Conservation (phyloP, 2,329 filamentous ascomycete species). For the Chaetothyriales sp. region DNA sequence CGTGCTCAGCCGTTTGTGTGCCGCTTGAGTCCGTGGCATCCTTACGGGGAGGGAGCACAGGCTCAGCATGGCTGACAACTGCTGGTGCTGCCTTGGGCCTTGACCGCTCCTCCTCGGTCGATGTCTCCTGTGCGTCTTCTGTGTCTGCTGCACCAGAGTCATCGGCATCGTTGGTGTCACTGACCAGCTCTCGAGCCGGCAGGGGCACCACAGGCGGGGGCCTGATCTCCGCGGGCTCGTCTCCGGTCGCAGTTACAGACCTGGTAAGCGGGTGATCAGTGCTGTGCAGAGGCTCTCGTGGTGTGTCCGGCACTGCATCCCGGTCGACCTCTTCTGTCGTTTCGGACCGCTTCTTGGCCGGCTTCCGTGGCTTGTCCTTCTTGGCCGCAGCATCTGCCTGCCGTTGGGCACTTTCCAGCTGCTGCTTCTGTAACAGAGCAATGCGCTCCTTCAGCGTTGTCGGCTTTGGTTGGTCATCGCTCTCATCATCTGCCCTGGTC, state of each 20-base stretch:
- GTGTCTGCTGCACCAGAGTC: constrained; percentile 49
- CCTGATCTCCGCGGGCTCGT: constrained; percentile 17
- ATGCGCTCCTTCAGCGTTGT: constrained; percentile 91
- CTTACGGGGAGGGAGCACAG: background rate
- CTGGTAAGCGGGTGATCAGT: constrained; percentile 23
- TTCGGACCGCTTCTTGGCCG: constrained; percentile 49
- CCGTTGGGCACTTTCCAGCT: constrained; percentile 72
- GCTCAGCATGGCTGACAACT: constrained; percentile 1
- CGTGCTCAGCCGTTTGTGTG: constrained; percentile 25
- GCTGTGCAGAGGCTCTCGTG: background rate
- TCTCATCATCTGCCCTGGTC: constrained; percentile 32
- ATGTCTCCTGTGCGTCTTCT: constrained; percentile 46
- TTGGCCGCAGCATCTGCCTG: constrained; percentile 63
- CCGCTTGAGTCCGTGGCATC: constrained; percentile 2
- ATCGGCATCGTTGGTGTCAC: constrained; percentile 51
- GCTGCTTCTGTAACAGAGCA: constrained; percentile 82
- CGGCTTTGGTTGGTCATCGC: constrained; percentile 75
- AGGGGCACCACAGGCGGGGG: constrained; percentile 19
- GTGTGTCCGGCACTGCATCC: constrained; percentile 16
- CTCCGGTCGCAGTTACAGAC: constrained; percentile 16
- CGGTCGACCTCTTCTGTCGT: constrained; percentile 22
- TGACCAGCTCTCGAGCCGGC: constrained; percentile 38
- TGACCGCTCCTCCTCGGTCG: constrained; percentile 57
- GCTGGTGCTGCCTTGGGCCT: constrained; percentile 31
- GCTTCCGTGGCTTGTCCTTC: constrained; percentile 76